Base-by-base conservation (phyloP, 169 alveolate genomes). In the Perkinsus chesapeaki region DNA sequence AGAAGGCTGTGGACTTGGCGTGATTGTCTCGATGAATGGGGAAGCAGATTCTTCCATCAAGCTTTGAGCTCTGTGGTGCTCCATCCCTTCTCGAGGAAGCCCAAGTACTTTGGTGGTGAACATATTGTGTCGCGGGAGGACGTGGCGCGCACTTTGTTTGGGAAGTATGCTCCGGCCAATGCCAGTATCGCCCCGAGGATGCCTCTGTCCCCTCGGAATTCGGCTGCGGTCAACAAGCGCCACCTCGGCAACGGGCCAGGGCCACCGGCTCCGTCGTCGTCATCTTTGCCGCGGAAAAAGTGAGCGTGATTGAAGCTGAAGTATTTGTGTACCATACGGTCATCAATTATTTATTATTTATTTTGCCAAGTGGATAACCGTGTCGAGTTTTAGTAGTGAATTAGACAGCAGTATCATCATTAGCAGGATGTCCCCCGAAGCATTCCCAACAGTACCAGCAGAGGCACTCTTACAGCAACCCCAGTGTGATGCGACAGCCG, bases 1-100 rank as follows among this genome's bases (percentile, higher is more conserved):
- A 60, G 82, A 23, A 60, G 82, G 82, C 82, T 60, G 31, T 60
- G 82, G 82, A 60, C 82, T 60, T 60, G 82, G 82, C 82, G 82
- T 20, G 82, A 60, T 60, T 60, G 82, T 60, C 82, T 60, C 31
- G 82, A 60, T 16, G 82, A 60, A 60, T 60, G 82, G 82, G 82
- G 82, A 27, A 60, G 82, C 31, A 60, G 82, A 23, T 60, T 60
- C 82, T 60, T 60, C 31, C 82, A 60, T 60, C 82, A 60, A 60
- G 82, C 82, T 16, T 34, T 60, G 37, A 60, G 82, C 23, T 60
- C 82, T 1, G 82, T 60, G 31, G 82, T 60, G 7, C 82, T 60
- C 7, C 82, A 60, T 16, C 82, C 82, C 3, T 60, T 60, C 82
- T 60, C 82, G 82, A 60, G 82, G 82, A 60, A 60, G 82, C 82